These are phyloP conservation scores for Lophiotrema nucula DNA, from an alignment of 495 filamentous ascomycete genomes.

Conservation along the genomic window DNA sequence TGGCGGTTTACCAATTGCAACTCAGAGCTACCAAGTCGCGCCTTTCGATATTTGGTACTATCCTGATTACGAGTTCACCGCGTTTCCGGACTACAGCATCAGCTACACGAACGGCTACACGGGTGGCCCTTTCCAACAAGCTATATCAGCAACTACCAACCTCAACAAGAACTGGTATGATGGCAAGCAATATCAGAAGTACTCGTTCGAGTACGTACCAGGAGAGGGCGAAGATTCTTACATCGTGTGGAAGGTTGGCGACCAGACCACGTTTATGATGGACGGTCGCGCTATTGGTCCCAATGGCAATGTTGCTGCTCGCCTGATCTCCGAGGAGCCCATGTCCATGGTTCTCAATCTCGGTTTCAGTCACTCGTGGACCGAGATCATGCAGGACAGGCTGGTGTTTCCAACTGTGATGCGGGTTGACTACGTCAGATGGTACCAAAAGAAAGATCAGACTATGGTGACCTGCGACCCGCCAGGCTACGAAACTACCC, in stretches of 20 bases:
- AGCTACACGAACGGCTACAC: slow-evolving; percentile 64
- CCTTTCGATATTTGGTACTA: slow-evolving; percentile 77
- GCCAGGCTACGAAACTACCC: slow-evolving; percentile 64
- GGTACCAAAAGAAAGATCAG: slow-evolving; percentile 64
- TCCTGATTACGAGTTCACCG: slow-evolving; percentile 57
- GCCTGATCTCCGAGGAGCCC: slow-evolving; percentile 67
- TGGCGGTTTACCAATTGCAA: slow-evolving; percentile 50
- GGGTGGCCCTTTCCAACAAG: slow-evolving; percentile 71
- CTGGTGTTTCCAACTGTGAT: slow-evolving; percentile 68
- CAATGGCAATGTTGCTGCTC: slow-evolving; percentile 71
- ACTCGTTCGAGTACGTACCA: slow-evolving; percentile 65
- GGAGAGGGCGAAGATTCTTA: slow-evolving; percentile 58
- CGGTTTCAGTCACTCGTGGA: slow-evolving; percentile 68
- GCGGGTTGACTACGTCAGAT: slow-evolving; percentile 71
- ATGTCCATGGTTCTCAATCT: slow-evolving; percentile 69
- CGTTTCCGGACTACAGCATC: slow-evolving; percentile 59
- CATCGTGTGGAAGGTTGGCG: slow-evolving; percentile 68
- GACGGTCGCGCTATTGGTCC: slow-evolving; percentile 66
- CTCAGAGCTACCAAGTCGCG: slow-evolving; percentile 70
- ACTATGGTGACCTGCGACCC: slow-evolving; percentile 71
- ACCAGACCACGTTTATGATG: slow-evolving; percentile 65
- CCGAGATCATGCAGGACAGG: slow-evolving; percentile 40
- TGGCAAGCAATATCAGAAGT: slow-evolving; percentile 67
- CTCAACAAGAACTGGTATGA: slow-evolving; percentile 78
- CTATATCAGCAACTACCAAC: slow-evolving; percentile 67